These are phyloP conservation scores for Cyanidioschyzon merolae DNA, from an alignment of 23 red algal species.

Conservation along the genomic window DNA sequence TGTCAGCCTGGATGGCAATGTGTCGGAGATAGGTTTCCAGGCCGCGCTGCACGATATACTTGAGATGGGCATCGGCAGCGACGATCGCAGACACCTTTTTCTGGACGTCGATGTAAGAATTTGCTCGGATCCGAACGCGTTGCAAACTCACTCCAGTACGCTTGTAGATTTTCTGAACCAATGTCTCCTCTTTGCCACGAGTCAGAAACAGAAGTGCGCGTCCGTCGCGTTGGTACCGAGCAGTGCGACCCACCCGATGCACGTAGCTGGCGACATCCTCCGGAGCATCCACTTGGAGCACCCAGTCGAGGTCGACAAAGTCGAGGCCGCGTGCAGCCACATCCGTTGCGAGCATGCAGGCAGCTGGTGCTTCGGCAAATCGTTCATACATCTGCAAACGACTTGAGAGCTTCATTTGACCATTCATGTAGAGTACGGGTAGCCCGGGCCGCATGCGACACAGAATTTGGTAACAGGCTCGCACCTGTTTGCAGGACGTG, in stretches of 20 bases:
- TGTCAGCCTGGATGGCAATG: constrained; percentile 44
- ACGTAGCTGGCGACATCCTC: constrained; percentile 65
- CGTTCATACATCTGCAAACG: constrained; percentile 73
- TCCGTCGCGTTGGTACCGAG: constrained; percentile 51
- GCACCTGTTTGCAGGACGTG: constrained; percentile 84
- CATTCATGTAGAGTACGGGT: constrained; percentile 67
- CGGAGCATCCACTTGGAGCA: constrained; percentile 86
- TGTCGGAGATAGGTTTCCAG: constrained; percentile 69
- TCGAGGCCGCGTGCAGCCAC: constrained; percentile 93
- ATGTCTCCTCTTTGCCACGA: constrained; percentile 37
- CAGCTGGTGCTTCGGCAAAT: constrained; percentile 41
- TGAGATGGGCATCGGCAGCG: constrained; percentile 55
- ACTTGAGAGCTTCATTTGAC: constrained; percentile 66
- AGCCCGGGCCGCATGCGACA: constrained; percentile 82
- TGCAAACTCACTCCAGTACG: constrained; percentile 35
- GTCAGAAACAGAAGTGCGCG: constrained; percentile 56
- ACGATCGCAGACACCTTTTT: constrained; percentile 41
- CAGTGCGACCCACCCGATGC: constrained; percentile 92
- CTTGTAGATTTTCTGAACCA: constrained; percentile 36
- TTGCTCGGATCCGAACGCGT: constrained; percentile 24
- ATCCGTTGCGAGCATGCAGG: constrained; percentile 79
- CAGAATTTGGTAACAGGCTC: constrained; percentile 81
- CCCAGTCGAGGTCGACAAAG: constrained; percentile 87
- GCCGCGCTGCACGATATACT: constrained; percentile 65
- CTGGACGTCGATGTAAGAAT: constrained; percentile 14